These are phyloP conservation scores for Pichia exigua DNA, from an alignment of 805 yeast species.

Conservation along the genomic window DNA sequence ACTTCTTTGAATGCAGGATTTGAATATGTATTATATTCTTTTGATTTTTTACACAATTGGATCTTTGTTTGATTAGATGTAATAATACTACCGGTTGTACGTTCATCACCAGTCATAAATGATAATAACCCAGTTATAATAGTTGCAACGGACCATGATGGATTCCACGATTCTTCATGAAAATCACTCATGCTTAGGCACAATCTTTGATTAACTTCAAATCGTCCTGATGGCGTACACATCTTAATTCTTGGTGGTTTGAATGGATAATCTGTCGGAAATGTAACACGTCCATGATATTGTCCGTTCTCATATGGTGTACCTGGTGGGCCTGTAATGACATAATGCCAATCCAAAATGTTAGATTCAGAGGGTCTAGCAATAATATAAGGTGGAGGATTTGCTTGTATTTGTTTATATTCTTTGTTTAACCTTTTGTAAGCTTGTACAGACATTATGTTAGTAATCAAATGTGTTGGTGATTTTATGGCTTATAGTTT, in stretches of 20 bases:
- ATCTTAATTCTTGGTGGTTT: constrained; percentile 86
- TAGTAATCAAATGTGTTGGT: constrained; percentile 19
- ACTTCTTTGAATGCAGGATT: constrained; percentile 50
- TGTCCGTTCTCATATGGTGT: constrained; percentile 85
- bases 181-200: constrained; percentile 92
- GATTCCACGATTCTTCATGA: constrained; percentile 94
- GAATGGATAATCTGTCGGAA: constrained; percentile 83
- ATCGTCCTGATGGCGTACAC: constrained; percentile 86
- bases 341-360: constrained; percentile 89
- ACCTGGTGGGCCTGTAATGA: constrained; percentile 85
- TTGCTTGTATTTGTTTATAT: constrained; percentile 65
- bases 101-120: constrained; percentile 85
- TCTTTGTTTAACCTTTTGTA: constrained; percentile 59
- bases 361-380: constrained; percentile 87
- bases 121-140: constrained; percentile 81
- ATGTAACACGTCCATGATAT: constrained; percentile 79
- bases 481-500: no score
- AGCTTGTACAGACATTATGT: constrained; percentile 31
- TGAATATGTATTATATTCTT: constrained; percentile 47
- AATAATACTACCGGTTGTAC: constrained; percentile 73
- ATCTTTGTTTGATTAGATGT: constrained; percentile 54
- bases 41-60: constrained; percentile 50
- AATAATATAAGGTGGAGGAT: constrained; percentile 75
- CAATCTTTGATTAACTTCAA: constrained; percentile 69
- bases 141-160: constrained; percentile 91